Conservation (phyloP, 108 stramenopile genomes). For the Cylindrotheca fusiformis region DNA sequence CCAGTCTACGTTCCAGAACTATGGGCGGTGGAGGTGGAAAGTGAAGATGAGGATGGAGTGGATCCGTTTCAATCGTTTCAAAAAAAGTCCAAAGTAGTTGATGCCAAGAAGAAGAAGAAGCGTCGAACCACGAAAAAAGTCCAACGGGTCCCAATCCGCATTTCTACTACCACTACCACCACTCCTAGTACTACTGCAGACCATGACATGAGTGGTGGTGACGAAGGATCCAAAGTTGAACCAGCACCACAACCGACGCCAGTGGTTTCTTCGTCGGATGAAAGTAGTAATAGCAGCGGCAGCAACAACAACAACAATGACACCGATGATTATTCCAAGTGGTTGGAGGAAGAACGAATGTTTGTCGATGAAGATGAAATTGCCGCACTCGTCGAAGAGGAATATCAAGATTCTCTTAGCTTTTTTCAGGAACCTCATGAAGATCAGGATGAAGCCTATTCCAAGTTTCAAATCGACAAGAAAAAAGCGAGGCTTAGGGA, state of each 20-base stretch:
- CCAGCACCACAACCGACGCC: too few relatives aligned
- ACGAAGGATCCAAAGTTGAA: neutral
- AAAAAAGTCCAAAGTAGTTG: neutral
- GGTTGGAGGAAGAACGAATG: constrained; percentile 1
- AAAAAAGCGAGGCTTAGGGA: constrained; percentile 18
- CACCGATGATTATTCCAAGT: neutral
- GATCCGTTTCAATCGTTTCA: constrained; percentile 21
- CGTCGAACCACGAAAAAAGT: neutral
- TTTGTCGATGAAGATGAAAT: constrained; percentile 13
- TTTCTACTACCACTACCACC: neutral
- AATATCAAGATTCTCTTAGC: constrained; percentile 43
- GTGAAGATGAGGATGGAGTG: constrained; percentile 18
- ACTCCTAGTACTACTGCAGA: neutral
- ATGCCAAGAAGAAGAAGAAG: neutral
- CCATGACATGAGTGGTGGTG: neutral
- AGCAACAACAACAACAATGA: neutral
- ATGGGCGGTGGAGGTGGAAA: constrained; percentile 20
- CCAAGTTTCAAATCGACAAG: constrained; percentile 4
- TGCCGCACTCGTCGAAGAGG: constrained; percentile 11
- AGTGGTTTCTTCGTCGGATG: too few relatives aligned
- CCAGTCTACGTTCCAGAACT: neutral
- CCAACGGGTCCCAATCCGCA: neutral
- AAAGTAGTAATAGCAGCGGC: too few relatives aligned
- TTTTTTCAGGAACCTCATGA: constrained; percentile 68
- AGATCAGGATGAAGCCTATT: constrained; percentile 49